Evolutionary conservation across 2,329 filamentous ascomycete genomes (phyloP).

Genomic region (Aschersonia sp.): DNA sequence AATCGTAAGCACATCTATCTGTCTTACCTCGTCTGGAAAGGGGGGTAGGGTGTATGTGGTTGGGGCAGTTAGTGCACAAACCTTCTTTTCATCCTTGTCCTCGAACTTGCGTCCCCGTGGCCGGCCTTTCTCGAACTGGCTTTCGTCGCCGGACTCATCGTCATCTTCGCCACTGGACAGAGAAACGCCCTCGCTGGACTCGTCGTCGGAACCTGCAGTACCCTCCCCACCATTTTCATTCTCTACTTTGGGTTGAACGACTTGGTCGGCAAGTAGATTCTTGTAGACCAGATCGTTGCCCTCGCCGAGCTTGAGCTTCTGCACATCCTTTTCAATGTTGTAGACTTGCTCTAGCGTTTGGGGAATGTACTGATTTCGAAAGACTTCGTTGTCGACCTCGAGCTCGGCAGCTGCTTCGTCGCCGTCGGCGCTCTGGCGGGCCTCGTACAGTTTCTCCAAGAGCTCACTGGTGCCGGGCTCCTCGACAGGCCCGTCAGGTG

Average conservation of each 20-base stretch:
- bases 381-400: slow-evolving; percentile 80
- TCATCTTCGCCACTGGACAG: slow-evolving; percentile 27
- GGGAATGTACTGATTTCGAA: slow-evolving; percentile 90
- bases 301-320: slow-evolving; percentile 58
- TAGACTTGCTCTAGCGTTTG: slow-evolving; percentile 94
- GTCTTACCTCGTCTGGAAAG: no score
- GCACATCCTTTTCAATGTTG: slow-evolving; percentile 82
- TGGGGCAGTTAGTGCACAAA: background rate
- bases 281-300: slow-evolving; percentile 72
- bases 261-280: slow-evolving; percentile 63
- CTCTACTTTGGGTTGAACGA: slow-evolving; percentile 24
- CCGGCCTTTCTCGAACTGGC: slow-evolving; percentile 46
- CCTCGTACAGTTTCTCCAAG: slow-evolving; percentile 53
- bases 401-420: slow-evolving; percentile 38
- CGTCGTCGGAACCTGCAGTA: slow-evolving; percentile 20
- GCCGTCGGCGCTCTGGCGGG: slow-evolving; percentile 32
- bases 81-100: slow-evolving; percentile 81
- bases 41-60: no score
- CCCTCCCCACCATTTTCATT: slow-evolving; percentile 24
- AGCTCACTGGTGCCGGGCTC: slow-evolving; percentile 44
- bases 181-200: slow-evolving; percentile 33
- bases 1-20: background rate
- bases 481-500: slow-evolving; percentile 42
- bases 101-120: slow-evolving; percentile 76
- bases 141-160: slow-evolving; percentile 32